A percentile compares a stretch with the other conserved stretches of the same genome.
Conservation (phyloP, 2,329 filamentous ascomycete species). For the Sarocladium strictum region DNA sequence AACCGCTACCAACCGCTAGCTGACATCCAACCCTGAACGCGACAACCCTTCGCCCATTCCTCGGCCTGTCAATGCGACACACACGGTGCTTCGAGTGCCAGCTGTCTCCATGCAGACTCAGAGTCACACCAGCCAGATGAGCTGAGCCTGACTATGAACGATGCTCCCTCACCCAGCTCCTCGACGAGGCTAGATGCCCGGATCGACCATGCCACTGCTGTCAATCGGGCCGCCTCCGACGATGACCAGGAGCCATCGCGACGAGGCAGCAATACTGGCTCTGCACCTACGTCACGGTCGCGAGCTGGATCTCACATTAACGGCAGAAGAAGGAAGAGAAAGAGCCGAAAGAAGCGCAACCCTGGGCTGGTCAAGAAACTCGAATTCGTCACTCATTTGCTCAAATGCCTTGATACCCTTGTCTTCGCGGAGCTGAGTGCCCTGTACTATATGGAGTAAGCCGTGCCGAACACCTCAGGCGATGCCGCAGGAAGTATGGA, state of each 20-base stretch:
- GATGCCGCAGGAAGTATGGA: not conserved
- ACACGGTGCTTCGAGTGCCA: conserved; percentile 6
- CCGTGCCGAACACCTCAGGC: conserved; percentile 6
- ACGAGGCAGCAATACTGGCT: conserved; percentile 12
- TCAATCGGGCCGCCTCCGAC: not conserved
- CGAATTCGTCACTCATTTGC: conserved; percentile 54
- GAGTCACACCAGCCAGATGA: conserved; percentile 25
- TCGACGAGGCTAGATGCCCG: conserved; percentile 25
- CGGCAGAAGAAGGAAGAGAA: conserved; percentile 29
- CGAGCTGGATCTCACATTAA: conserved; percentile 17
- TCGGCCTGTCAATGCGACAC: conserved; percentile 2
- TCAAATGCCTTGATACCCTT: conserved; percentile 55
- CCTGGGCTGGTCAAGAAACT: conserved; percentile 50
- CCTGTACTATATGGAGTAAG: conserved; percentile 67
- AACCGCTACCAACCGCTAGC: not conserved
- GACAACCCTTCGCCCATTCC: not conserved
- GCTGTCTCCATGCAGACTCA: conserved; percentile 25
- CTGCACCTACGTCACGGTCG: conserved; percentile 17
- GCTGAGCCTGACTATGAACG: conserved; percentile 40
- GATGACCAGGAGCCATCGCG: not conserved
- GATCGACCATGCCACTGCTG: not conserved
- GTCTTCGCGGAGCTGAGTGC: conserved; percentile 60
- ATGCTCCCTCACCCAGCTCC: conserved; percentile 40
- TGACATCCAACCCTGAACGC: not conserved
- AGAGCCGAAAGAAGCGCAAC: conserved; percentile 29